Conservation (phyloP, 495 filamentous ascomycete genomes). For the Physcia stellaris region DNA sequence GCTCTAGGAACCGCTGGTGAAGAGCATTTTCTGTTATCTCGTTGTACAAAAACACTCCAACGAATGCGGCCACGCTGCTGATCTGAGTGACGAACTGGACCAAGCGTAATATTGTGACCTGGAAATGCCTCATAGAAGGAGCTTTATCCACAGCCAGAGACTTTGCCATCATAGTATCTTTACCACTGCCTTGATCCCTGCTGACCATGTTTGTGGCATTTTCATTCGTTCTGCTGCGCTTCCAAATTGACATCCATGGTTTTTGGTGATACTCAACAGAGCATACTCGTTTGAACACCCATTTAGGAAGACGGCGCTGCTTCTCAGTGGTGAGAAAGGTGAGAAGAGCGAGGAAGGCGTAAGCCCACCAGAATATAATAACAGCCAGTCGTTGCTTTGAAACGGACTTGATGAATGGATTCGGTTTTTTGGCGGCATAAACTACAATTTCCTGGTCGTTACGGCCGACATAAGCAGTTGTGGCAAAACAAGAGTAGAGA, state of each 20-base stretch:
- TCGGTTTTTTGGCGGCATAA: not conserved
- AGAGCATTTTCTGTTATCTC: not conserved
- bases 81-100: constrained; percentile 4
- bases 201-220: no score
- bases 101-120: constrained; percentile 1
- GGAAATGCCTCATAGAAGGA: no score
- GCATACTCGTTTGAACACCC: not conserved
- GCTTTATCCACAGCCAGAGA: no score
- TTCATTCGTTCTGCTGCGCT: no score
- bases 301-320: not conserved
- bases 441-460: constrained; percentile 1
- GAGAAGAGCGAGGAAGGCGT: constrained; percentile 1
- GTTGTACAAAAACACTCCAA: not conserved
- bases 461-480: constrained; percentile 3
- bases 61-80: not conserved
- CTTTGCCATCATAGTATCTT: not conserved
- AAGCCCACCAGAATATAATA: constrained; percentile 5
- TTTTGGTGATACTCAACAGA: no score
- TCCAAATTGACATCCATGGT: no score
- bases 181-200: not conserved
- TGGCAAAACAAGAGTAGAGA: constrained; percentile 8
- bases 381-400: not conserved
- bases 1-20: not conserved
- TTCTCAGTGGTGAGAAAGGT: constrained; percentile 6
- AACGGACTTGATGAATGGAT: no score